Evolutionary conservation across 1,284 basidiomycete genomes (phyloP).

Genomic region (Apiotrichum domesticum): DNA sequence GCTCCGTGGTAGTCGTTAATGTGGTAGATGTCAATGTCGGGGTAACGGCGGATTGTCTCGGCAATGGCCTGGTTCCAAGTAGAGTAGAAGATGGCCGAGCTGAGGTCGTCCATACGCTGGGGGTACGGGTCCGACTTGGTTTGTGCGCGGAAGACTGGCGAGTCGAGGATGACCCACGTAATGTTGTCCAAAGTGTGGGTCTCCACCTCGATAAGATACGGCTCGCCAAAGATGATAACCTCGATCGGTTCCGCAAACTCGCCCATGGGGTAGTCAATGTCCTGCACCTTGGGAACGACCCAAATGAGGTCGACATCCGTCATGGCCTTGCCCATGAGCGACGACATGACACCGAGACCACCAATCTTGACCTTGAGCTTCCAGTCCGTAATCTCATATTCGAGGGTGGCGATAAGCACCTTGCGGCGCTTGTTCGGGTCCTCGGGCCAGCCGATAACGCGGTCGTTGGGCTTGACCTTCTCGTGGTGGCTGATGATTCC

Average conservation of each 20-base stretch:
- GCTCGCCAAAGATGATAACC: constrained; percentile 89
- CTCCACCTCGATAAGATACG: constrained; percentile 89
- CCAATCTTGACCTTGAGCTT: constrained; percentile 94
- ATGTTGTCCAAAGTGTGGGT: constrained; percentile 87
- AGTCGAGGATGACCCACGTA: constrained; percentile 85
- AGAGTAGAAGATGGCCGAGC: constrained; percentile 91
- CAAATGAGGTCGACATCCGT: constrained; percentile 87
- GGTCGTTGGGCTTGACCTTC: constrained; percentile 53
- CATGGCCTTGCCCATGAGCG: constrained; percentile 94
- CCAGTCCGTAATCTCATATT: constrained; percentile 94
- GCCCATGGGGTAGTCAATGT: constrained; percentile 81
- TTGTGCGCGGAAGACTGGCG: constrained; percentile 88
- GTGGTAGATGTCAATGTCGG: constrained; percentile 70
- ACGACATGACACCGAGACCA: constrained; percentile 92
- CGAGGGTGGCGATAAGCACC: constrained; percentile 81
- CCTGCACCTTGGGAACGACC: constrained; percentile 89
- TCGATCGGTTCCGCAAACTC: constrained; percentile 86
- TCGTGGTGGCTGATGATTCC: constrained; percentile 45
- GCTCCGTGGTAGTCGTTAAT: constrained; percentile 80
- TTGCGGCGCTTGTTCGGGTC: constrained; percentile 79
- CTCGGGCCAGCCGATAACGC: constrained; percentile 87
- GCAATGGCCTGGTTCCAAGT: constrained; percentile 96
- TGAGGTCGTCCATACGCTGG: constrained; percentile 89
- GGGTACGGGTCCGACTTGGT: constrained; percentile 91
- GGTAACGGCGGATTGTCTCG: constrained; percentile 72